Conservation (phyloP, 108 stramenopile species). For the Skeletonema grethae region DNA sequence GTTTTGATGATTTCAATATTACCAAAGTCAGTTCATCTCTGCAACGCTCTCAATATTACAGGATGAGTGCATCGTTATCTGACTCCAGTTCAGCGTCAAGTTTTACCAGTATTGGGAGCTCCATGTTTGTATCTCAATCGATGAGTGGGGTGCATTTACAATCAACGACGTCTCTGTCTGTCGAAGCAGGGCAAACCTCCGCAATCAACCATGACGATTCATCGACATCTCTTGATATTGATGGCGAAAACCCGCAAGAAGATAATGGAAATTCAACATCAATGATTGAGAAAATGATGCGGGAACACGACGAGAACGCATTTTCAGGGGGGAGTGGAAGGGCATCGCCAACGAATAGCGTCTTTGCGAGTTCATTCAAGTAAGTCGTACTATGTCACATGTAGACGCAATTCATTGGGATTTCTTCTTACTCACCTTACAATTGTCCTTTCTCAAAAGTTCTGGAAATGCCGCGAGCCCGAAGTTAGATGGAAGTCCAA, state of each 20-base stretch:
- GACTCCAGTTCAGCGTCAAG: slow-evolving; percentile 29
- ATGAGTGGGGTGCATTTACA: slow-evolving; percentile 23
- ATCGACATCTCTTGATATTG: slow-evolving; percentile 6
- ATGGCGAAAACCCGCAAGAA: slow-evolving; percentile 10
- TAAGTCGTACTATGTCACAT: slow-evolving; percentile 2
- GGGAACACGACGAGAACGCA: slow-evolving; percentile 24
- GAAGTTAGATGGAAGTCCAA: slow-evolving; percentile 14
- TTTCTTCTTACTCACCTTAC: neutral
- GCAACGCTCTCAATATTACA: slow-evolving; percentile 3
- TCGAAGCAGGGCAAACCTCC: slow-evolving; percentile 15
- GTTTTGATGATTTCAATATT: slow-evolving; percentile 35
- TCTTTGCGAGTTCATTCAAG: slow-evolving; percentile 19
- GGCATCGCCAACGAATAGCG: slow-evolving; percentile 8
- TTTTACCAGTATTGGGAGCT: slow-evolving; percentile 28
- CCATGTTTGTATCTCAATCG: slow-evolving; percentile 6
- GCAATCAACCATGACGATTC: neutral
- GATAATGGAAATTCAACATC: neutral
- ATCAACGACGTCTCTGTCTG: slow-evolving; percentile 32
- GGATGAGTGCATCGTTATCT: slow-evolving; percentile 14
- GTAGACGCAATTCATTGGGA: neutral
- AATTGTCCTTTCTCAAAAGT: slow-evolving; percentile 1
- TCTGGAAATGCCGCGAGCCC: neutral
- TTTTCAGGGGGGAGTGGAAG: slow-evolving; percentile 6
- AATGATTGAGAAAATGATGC: slow-evolving; percentile 28
- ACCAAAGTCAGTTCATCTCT: slow-evolving; percentile 11